Evolutionary conservation across 1,139 yeast species (phyloP).

Genomic region (Yamadazyma spencermartinsiae): DNA sequence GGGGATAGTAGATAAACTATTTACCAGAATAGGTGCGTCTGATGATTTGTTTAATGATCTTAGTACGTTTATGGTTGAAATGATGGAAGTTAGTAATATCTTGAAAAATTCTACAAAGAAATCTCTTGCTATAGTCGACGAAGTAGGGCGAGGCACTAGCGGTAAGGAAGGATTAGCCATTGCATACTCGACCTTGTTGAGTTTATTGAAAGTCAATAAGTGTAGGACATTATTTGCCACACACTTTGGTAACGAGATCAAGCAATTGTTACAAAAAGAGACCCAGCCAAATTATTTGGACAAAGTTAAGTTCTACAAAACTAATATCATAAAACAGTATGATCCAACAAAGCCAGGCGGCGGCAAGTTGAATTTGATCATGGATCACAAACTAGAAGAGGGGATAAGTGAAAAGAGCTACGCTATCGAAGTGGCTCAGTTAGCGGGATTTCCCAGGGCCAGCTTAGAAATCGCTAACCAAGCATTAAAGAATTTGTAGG

Average conservation of each 20-base stretch:
- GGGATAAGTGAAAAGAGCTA: slow-evolving; percentile 81
- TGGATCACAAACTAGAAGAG: slow-evolving; percentile 62
- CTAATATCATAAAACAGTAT: slow-evolving; percentile 37
- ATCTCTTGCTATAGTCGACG: slow-evolving; percentile 89
- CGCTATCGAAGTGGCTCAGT: slow-evolving; percentile 80
- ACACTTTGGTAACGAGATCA: slow-evolving; percentile 78
- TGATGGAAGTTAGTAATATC: slow-evolving; percentile 90
- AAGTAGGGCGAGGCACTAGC: slow-evolving; percentile 95
- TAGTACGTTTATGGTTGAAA: slow-evolving; percentile 96
- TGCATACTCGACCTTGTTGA: slow-evolving; percentile 76
- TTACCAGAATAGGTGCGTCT: slow-evolving; percentile 88
- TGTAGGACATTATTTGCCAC: slow-evolving; percentile 90
- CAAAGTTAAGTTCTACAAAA: slow-evolving; percentile 49
- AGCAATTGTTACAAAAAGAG: slow-evolving; percentile 26
- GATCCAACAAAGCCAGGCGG: neutral
- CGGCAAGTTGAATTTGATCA: slow-evolving; percentile 30
- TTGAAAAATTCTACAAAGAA: slow-evolving; percentile 70
- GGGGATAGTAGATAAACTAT: slow-evolving; percentile 82
- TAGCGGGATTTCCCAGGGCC: slow-evolving; percentile 76
- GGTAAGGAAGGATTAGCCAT: slow-evolving; percentile 87
- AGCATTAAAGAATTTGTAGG: slow-evolving; percentile 26
- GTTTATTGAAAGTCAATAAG: slow-evolving; percentile 54
- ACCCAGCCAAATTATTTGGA: slow-evolving; percentile 22
- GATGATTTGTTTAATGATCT: slow-evolving; percentile 85
- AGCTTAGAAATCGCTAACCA: slow-evolving; percentile 55